phyloP scores from a whole-genome alignment of 2,329 filamentous ascomycete genomes.

The Ophiostoma fasciatum region DNA sequence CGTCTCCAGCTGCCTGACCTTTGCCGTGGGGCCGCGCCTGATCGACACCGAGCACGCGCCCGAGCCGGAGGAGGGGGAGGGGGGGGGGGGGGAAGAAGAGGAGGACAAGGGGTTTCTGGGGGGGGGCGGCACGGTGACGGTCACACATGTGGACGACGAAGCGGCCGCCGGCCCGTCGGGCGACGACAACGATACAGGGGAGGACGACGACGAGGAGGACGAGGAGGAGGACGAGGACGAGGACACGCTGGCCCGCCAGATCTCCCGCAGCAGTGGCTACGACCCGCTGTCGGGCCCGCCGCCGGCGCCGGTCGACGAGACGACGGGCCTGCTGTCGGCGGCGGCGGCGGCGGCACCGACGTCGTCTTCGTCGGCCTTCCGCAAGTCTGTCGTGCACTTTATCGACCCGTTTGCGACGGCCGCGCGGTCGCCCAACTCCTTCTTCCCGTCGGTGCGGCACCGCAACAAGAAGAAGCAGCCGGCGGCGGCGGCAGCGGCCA shows the following conservation, averaged over 20 bases:
- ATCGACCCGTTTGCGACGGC: slow-evolving; percentile 10
- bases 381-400: slow-evolving; percentile 5
- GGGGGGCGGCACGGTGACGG: too few relatives aligned
- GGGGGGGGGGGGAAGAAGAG: slow-evolving; percentile 10
- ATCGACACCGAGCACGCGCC: slow-evolving; percentile 30
- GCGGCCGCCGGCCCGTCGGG: slow-evolving; percentile 1
- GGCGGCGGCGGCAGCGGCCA: neutral
- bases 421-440: slow-evolving; percentile 12
- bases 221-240: neutral
- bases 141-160: neutral
- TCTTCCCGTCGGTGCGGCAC: slow-evolving; percentile 17
- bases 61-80: slow-evolving; percentile 17
- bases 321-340: slow-evolving; percentile 31
- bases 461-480: slow-evolving; percentile 6
- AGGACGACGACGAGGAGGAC: slow-evolving; percentile 1
- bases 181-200: neutral
- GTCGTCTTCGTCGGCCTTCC: neutral
- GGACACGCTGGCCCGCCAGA: neutral
- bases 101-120: slow-evolving; percentile 10
- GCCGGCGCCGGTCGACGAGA: slow-evolving; percentile 21
- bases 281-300: slow-evolving; percentile 5
- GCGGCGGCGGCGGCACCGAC: neutral
- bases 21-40: slow-evolving; percentile 45
- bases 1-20: slow-evolving; percentile 47
- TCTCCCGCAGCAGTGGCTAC: slow-evolving; percentile 4